These are phyloP conservation scores for Zizania latifolia DNA, from an alignment of 176 grass and related monocot genomes.

Conservation along the genomic window DNA sequence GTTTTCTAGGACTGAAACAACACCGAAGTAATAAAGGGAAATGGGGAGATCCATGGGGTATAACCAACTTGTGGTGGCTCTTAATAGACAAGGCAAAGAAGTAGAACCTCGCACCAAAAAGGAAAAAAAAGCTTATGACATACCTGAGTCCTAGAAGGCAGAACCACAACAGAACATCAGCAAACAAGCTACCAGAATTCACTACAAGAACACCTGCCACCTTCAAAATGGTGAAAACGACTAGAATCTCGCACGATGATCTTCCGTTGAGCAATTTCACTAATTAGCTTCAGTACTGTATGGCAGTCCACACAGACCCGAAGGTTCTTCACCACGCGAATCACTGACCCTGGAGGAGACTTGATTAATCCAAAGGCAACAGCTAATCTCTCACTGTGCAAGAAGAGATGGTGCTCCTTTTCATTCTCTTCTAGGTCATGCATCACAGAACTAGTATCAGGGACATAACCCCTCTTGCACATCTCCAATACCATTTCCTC, in stretches of 20 bases:
- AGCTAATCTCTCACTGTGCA: constrained; percentile 87
- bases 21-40: background rate
- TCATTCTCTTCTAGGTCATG: constrained; percentile 91
- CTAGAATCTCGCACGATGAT: constrained; percentile 58
- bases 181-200: constrained; percentile 61
- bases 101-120: background rate
- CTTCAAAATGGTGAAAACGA: constrained; percentile 69
- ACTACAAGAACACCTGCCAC: constrained; percentile 57
- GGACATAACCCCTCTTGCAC: constrained; percentile 70
- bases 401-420: constrained; percentile 76
- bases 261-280: constrained; percentile 44
- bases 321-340: constrained; percentile 73
- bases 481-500: constrained; percentile 48
- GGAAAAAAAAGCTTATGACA: background rate
- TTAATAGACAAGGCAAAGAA: background rate
- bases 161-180: constrained; percentile 21
- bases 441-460: constrained; percentile 82
- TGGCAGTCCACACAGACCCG: constrained; percentile 63
- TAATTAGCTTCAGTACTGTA: constrained; percentile 64
- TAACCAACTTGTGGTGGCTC: background rate
- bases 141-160: constrained; percentile 12
- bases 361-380: constrained; percentile 73
- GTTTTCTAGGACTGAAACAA: constrained; percentile 4
- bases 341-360: constrained; percentile 51
- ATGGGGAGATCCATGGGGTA: background rate